Conservation (phyloP, 495 filamentous ascomycete genomes). For the Penicillium crystallinum region DNA sequence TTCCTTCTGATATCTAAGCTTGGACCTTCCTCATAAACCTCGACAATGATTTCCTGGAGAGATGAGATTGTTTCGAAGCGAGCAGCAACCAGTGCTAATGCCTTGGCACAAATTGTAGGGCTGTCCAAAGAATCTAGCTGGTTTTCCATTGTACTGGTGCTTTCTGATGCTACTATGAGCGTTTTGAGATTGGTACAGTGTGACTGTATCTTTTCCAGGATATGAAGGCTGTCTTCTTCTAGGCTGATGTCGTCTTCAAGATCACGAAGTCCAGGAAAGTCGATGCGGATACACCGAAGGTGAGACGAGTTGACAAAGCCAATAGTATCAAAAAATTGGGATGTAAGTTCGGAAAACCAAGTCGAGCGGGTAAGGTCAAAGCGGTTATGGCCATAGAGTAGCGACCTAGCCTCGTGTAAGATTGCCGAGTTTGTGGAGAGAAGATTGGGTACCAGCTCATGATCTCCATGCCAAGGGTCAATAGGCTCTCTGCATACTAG, state of each 20-base stretch:
- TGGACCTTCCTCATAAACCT: conserved; percentile 6
- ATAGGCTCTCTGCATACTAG: conserved; percentile 8
- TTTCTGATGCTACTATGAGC: not conserved
- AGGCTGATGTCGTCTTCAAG: conserved; percentile 6
- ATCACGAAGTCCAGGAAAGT: conserved; percentile 3
- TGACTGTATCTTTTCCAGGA: conserved; percentile 5
- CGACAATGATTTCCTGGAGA: conserved; percentile 5
- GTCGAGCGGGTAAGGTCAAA: conserved; percentile 4
- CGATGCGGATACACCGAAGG: conserved; percentile 8
- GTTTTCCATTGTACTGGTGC: not conserved
- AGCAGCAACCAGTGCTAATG: conserved; percentile 5
- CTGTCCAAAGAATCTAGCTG: conserved; percentile 2
- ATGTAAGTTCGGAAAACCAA: not conserved
- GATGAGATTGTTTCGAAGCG: conserved; percentile 4
- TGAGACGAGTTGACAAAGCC: conserved; percentile 8
- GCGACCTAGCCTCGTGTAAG: conserved; percentile 5
- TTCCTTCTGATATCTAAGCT: conserved; percentile 6
- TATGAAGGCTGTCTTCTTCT: conserved; percentile 4
- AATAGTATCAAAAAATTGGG: conserved; percentile 5
- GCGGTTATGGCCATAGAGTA: conserved; percentile 12
- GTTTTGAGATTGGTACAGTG: conserved; percentile 3
- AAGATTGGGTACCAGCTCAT: conserved; percentile 5
- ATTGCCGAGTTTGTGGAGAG: conserved; percentile 8
- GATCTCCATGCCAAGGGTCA: conserved; percentile 4
- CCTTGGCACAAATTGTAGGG: conserved; percentile 1